Percentiles rank a stretch among this genome's conserved stretches.
phyloP scores from a whole-genome alignment of 768 basidiomycete species.

The Tubosaeta brunneosetosa region DNA sequence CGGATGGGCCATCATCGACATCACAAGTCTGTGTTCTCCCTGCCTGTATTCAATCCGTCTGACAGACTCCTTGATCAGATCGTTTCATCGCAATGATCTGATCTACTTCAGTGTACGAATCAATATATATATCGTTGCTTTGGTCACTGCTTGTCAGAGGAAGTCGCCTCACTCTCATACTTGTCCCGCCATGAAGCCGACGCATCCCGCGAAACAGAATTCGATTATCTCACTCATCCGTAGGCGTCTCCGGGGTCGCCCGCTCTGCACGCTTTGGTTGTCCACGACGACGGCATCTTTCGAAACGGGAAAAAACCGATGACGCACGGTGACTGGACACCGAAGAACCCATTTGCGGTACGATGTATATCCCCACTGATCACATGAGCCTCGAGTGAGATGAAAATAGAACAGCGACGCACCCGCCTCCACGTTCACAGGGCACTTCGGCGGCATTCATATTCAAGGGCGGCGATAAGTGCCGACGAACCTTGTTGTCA shows the following conservation, averaged over 20 bases:
- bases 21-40: neutral
- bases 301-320: conserved; percentile 6
- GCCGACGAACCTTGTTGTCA: neutral
- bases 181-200: conserved; percentile 20
- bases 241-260: neutral
- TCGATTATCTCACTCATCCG: conserved; percentile 6
- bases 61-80: neutral
- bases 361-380: conserved; percentile 13
- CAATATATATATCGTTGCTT: conserved; percentile 1
- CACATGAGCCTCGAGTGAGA: neutral
- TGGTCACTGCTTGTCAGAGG: conserved; percentile 11
- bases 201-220: neutral
- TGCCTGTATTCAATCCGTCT: neutral
- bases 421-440: conserved; percentile 3
- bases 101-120: conserved; percentile 11
- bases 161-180: conserved; percentile 13
- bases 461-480: conserved; percentile 1
- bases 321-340: neutral
- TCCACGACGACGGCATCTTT: conserved; percentile 6
- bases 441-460: neutral
- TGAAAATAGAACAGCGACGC: neutral
- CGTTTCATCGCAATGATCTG: neutral
- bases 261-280: conserved; percentile 11
- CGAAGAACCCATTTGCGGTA: conserved; percentile 15
- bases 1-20: conserved; percentile 43